Base-by-base conservation (phyloP, 1,139 yeast species). In the Pichia kudriavzevii region DNA sequence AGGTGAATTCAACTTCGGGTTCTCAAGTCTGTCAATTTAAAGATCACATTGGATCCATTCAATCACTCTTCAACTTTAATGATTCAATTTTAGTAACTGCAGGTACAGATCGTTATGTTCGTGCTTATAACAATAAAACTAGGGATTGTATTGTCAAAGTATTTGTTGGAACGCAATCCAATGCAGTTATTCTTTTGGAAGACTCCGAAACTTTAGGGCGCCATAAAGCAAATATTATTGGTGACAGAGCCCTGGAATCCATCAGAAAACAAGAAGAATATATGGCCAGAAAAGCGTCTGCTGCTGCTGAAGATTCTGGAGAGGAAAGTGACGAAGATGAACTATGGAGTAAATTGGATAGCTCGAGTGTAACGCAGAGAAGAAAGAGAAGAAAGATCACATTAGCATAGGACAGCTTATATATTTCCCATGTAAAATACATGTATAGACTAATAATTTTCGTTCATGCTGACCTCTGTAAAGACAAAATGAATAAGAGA, bases 91-190 rank as follows among this genome's bases (percentile, higher is more conserved):
- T 78, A 8, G 67, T 71, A 2, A 67, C 85, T 18, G 95, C 94
- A 28, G 95, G 95, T 0, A 67, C 87, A 25, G 97, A 88, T 54
- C 68, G 95, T 51, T 88, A 85, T 54, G 66, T 85, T 28, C 69
- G 96, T 39, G 83, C 83, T 3, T 88, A 72, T 56, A 79, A 83
- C 43, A 53, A 75, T 7, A 61, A 59, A 2, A 58, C 74, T 1
- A 65, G 94, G 35, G 71, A 72, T 31, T 63, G 74, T 34, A 59
- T 79, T 13, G 85, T 76, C 9, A 85, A 84, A 52, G 80, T 84
- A 10, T 88, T 73, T 49, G 53, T 79, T 24, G 94, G 94, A 3
- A 73, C 84, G 4, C 85, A 82, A 50, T 67, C 83, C n/a, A 69
- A 75, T 31, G 65, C 66, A 20, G 67, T 82, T 9, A 52, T 67